Evolutionary conservation across 2,329 filamentous ascomycete genomes (phyloP), one percentile per base, ranked within the genome.

Genomic region (Neopestalotiopsis sp.): DNA sequence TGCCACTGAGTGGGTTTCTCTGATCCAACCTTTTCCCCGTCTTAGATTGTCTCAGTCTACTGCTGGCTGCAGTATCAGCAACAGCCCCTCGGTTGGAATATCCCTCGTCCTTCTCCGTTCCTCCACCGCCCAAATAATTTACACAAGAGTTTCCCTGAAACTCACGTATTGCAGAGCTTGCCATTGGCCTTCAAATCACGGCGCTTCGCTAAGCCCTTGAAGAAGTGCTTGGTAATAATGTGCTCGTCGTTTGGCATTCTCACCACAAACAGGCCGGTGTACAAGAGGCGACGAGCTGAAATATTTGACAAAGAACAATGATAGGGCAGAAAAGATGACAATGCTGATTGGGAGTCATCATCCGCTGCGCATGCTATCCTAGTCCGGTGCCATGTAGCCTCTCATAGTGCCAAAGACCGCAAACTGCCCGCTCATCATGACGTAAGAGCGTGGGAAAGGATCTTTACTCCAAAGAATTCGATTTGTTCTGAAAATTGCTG

Each of bases 401-500:
- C 59, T 13, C 59, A 13, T 61, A 14, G 32, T 13, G n/a, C 32
- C 59, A 61, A 34, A 38, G 28, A 34, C 30, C 14, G 59, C 32
- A 61, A n/a, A 10, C 32, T 17, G 59, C 12, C n/a, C 34, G 32
- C 59, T 61, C 32, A 38, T 17, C 28, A 61, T 10, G 32, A 20
- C 24, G 59, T 12, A 5, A 61, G n/a, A 49, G 40, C 40, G 42
- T n/a, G 20, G n/a, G 20, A 49, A 38, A 28, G 20, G 34, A 10
- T 10, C 10, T n/a, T 45, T 20, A 28, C 17, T 64, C 61, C 14
- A 10, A 24, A 49, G 20, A 49, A 20, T 45, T 49, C 42, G 20
- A 20, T 20, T 64, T n/a, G 40, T 58, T 7, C 59, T 9, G 28
- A 24, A n/a, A 61, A n/a, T 42, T 53, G 61, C 56, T 65, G 71